Conservation (phyloP, 1,284 basidiomycete genomes). For the Moniliella sp. region DNA sequence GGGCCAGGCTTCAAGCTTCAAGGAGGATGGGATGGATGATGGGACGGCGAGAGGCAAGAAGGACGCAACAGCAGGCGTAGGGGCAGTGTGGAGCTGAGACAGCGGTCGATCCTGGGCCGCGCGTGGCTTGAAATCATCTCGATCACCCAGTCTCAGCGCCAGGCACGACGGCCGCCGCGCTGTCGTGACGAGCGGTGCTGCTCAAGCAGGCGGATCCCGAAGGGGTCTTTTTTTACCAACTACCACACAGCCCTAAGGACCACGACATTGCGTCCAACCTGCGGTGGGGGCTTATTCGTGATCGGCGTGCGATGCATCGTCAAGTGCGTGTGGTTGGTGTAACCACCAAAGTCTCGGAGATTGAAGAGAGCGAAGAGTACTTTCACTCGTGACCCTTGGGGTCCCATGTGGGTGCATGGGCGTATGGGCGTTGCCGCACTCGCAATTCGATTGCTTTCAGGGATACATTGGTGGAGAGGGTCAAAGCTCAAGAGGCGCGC, state of each 20-base stretch:
- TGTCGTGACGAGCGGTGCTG: constrained; percentile 69
- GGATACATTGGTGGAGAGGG: constrained; percentile 40
- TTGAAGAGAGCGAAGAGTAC: constrained; percentile 60
- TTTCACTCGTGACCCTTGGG: constrained; percentile 63
- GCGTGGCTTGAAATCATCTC: too few relatives aligned
- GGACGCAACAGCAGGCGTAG: too few relatives aligned
- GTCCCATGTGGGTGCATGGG: constrained; percentile 66
- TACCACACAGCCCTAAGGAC: constrained; percentile 79
- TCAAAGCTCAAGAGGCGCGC: too few relatives aligned
- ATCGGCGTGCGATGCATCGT: constrained; percentile 66
- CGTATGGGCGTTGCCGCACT: constrained; percentile 81
- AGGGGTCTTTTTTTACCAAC: constrained; percentile 79
- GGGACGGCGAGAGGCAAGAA: too few relatives aligned
- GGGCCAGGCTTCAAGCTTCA: too few relatives aligned
- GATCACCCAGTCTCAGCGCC: too few relatives aligned
- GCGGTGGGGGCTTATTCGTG: constrained; percentile 63
- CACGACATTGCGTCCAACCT: constrained; percentile 47
- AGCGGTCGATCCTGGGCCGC: too few relatives aligned
- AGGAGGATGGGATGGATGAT: too few relatives aligned
- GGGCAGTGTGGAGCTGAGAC: too few relatives aligned
- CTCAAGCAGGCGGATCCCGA: constrained; percentile 51
- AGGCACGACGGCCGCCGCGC: constrained; percentile 29
- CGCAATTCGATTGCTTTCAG: constrained; percentile 53
- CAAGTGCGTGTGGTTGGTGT: constrained; percentile 65
- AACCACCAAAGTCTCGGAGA: constrained; percentile 53